Evolutionary conservation across 2,329 filamentous ascomycete species (phyloP).

Genomic region (Pseudogymnoascus sp.): DNA sequence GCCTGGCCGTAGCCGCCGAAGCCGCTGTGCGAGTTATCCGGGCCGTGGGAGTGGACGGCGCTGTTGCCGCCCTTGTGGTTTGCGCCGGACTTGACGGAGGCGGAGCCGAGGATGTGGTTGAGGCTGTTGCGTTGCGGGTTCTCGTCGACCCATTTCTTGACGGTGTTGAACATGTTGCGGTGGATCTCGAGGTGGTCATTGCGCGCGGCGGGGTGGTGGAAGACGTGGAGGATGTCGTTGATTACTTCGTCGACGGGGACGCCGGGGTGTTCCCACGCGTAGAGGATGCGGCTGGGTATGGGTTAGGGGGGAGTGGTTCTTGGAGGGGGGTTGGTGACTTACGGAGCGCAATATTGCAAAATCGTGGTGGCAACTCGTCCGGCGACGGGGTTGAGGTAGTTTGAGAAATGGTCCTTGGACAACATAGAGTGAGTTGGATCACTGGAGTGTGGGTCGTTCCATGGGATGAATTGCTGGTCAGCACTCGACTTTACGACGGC

Average conservation of each 20-base stretch:
- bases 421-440: slow-evolving; percentile 78
- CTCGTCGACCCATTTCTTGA: slow-evolving; percentile 71
- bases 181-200: slow-evolving; percentile 73
- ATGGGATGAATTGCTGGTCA: slow-evolving; percentile 70
- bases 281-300: slow-evolving; percentile 61
- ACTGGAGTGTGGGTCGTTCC: slow-evolving; percentile 66
- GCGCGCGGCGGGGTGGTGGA: slow-evolving; percentile 84
- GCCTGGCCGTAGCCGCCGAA: slow-evolving; percentile 47
- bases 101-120: slow-evolving; percentile 68
- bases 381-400: slow-evolving; percentile 69
- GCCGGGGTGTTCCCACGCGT: slow-evolving; percentile 84
- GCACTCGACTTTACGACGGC: slow-evolving; percentile 60
- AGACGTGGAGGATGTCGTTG: slow-evolving; percentile 70
- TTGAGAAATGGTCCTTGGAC: slow-evolving; percentile 78
- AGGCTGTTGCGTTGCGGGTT: slow-evolving; percentile 60
- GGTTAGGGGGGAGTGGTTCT: slow-evolving; percentile 19
- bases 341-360: slow-evolving; percentile 79
- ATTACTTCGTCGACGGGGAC: slow-evolving; percentile 78
- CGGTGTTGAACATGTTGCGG: slow-evolving; percentile 78
- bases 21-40: slow-evolving; percentile 29
- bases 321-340: slow-evolving; percentile 44
- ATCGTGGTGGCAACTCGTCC: slow-evolving; percentile 66
- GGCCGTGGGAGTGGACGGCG: slow-evolving; percentile 24
- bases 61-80: slow-evolving; percentile 58
- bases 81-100: slow-evolving; percentile 73